Conservation (phyloP, 2,329 filamentous ascomycete species). For the Juglanconis juglandina region DNA sequence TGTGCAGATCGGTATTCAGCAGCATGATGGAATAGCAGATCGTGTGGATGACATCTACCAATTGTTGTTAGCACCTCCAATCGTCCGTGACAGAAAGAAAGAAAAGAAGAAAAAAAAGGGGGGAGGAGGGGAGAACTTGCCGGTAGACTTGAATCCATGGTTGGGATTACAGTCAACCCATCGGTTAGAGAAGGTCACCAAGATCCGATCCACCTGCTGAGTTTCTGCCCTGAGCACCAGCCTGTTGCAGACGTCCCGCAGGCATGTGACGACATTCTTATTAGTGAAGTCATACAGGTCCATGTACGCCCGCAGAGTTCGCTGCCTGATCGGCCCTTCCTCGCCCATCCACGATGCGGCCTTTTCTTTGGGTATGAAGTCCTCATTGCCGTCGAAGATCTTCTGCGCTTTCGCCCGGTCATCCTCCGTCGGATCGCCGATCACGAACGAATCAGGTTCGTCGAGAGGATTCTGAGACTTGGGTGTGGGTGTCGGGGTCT, state of each 20-base stretch:
- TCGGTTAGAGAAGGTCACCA: conserved; percentile 81
- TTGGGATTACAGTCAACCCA: conserved; percentile 93
- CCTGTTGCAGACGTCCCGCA: conserved; percentile 77
- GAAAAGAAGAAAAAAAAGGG: neutral
- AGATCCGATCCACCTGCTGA: conserved; percentile 91
- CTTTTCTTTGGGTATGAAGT: conserved; percentile 72
- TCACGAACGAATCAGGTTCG: conserved; percentile 51
- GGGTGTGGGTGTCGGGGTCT: conserved; percentile 21
- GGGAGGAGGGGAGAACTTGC: conserved; percentile 52
- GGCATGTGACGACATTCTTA: conserved; percentile 72
- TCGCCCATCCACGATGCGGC: conserved; percentile 89
- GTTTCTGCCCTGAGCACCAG: conserved; percentile 86
- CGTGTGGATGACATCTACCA: conserved; percentile 84
- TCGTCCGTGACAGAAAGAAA: neutral
- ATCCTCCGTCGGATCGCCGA: conserved; percentile 60
- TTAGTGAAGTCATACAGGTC: conserved; percentile 82
- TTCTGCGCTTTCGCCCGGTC: conserved; percentile 75
- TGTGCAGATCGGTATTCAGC: conserved; percentile 90
- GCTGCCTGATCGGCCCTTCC: conserved; percentile 56
- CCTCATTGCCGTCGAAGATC: conserved; percentile 82
- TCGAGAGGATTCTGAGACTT: conserved; percentile 50
- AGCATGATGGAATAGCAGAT: conserved; percentile 95
- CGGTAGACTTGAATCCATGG: conserved; percentile 86
- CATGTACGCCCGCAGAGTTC: conserved; percentile 76
- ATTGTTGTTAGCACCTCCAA: conserved; percentile 28